Evolutionary conservation across 805 yeast species (phyloP).

Genomic region (Wickerhamiella galacta): DNA sequence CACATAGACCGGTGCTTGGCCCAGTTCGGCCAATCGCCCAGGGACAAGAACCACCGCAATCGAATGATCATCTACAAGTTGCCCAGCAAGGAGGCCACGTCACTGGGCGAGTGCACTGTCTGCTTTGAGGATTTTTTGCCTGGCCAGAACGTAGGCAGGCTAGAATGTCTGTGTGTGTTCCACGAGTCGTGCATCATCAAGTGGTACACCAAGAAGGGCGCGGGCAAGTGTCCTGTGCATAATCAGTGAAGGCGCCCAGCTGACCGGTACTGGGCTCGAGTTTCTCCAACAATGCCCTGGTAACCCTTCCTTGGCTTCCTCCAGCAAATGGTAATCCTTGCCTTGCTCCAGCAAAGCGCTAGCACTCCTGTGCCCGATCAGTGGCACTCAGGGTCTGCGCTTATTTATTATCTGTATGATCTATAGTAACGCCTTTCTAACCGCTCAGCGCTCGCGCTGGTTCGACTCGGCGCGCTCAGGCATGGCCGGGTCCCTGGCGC

Average conservation of each 20-base stretch:
- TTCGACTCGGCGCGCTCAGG: too few relatives aligned
- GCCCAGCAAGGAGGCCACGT: slow-evolving; percentile 20
- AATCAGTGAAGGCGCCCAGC: slow-evolving; percentile 12
- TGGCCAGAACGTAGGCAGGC: slow-evolving; percentile 77
- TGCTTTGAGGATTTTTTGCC: slow-evolving; percentile 79
- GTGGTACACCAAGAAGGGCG: slow-evolving; percentile 81
- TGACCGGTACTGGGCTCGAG: not conserved
- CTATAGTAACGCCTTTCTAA: too few relatives aligned
- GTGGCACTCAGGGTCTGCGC: not conserved
- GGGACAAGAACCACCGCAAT: slow-evolving; percentile 30
- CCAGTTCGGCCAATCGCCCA: slow-evolving; percentile 26
- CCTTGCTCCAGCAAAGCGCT: too few relatives aligned
- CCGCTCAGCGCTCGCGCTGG: too few relatives aligned
- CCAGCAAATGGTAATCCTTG: not conserved
- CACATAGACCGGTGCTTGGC: slow-evolving; percentile 60
- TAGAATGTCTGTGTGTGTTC: slow-evolving; percentile 88
- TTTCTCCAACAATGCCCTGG: not conserved
- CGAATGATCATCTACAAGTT: slow-evolving; percentile 68
- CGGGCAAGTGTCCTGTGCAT: slow-evolving; percentile 78
- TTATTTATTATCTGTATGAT: too few relatives aligned
- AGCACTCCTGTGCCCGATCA: not conserved
- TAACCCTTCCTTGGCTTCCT: not conserved
- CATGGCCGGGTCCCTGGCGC: too few relatives aligned
- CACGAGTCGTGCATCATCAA: slow-evolving; percentile 80
- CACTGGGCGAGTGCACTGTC: slow-evolving; percentile 69